Conservation (phyloP, 257 asterid genomes). For the Forsythia suspensa region DNA sequence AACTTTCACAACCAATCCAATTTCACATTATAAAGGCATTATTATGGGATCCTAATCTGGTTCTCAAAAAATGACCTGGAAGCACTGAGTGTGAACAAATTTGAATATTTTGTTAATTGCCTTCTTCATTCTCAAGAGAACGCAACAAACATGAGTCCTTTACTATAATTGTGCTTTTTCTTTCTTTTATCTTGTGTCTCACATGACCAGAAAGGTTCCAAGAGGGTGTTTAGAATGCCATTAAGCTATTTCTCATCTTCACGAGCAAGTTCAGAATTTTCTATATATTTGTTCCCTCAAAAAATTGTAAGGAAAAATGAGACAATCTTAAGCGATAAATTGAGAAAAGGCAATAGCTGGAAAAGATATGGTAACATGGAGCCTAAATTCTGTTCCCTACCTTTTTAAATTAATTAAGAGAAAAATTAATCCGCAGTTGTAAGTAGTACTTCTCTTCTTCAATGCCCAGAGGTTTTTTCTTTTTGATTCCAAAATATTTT, state of each 20-base stretch:
- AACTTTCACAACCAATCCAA: background rate
- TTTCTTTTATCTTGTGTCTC: background rate
- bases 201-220: background rate
- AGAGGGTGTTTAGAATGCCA: background rate
- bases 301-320: background rate
- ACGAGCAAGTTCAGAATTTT: background rate
- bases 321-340: constrained; percentile 9
- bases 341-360: background rate
- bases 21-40: background rate
- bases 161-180: no score
- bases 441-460: background rate
- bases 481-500: background rate
- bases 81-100: background rate
- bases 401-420: background rate
- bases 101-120: no score
- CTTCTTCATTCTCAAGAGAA: no score
- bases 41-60: background rate
- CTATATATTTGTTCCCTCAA: background rate
- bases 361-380: constrained; percentile 6
- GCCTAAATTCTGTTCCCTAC: background rate
- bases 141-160: background rate
- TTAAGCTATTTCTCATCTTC: background rate
- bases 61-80: background rate
- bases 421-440: background rate
- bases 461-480: background rate